Evolutionary conservation across 495 filamentous ascomycete genomes (phyloP).

Genomic region (Penicillium silybi): DNA sequence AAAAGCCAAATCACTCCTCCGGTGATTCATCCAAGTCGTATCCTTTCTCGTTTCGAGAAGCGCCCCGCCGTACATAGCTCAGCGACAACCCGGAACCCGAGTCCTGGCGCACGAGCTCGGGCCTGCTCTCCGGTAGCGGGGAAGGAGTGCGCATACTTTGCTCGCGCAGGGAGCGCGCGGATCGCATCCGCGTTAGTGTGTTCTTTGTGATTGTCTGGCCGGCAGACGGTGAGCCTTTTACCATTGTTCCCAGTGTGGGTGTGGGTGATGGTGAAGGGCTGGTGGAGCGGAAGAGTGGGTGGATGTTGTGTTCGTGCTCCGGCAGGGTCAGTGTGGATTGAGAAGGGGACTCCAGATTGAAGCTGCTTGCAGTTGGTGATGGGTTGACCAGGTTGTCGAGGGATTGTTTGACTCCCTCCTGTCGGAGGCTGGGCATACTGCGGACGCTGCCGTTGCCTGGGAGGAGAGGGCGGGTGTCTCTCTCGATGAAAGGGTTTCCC

Average conservation of each 20-base stretch:
- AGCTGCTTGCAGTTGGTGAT: conserved; percentile 19
- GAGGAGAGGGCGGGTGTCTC: conserved; percentile 13
- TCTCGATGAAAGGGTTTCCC: conserved; percentile 3
- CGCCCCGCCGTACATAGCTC: conserved; percentile 23
- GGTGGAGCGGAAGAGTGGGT: conserved; percentile 77
- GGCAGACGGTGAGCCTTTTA: conserved; percentile 66
- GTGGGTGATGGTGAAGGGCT: conserved; percentile 67
- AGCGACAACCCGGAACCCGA: conserved; percentile 1
- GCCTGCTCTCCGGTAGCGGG: conserved; percentile 12
- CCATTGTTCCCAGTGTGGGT: conserved; percentile 62
- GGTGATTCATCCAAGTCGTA: conserved; percentile 31
- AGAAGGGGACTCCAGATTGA: conserved; percentile 14
- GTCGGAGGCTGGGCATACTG: conserved; percentile 24
- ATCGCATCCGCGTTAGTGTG: conserved; percentile 61
- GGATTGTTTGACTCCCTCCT: conserved; percentile 20
- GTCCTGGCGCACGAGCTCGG: not conserved
- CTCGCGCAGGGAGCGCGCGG: conserved; percentile 53
- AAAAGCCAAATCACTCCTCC: conserved; percentile 15
- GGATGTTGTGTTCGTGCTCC: conserved; percentile 66
- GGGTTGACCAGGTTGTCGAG: conserved; percentile 25
- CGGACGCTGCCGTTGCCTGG: conserved; percentile 14
- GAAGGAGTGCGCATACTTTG: conserved; percentile 23
- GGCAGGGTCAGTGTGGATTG: conserved; percentile 17
- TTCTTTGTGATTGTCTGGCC: conserved; percentile 62
- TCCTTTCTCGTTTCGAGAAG: conserved; percentile 27